phyloP scores from a whole-genome alignment of 2,329 filamentous ascomycete genomes.

The Ceratocystiopsis sp. region DNA sequence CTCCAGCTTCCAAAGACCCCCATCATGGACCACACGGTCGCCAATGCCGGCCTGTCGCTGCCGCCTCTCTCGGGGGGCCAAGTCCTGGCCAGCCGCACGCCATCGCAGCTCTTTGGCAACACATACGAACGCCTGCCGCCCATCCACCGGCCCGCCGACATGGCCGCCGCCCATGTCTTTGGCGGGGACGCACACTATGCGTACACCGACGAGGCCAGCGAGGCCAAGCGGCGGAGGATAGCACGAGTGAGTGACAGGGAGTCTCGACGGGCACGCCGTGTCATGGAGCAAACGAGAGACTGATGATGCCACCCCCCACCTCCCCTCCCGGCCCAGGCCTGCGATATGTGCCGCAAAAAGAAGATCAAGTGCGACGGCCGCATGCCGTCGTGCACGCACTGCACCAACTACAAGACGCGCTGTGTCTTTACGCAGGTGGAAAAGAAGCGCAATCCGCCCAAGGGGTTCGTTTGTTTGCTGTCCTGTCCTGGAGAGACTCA shows the following conservation, averaged over 20 bases:
- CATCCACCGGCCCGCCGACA: slow-evolving; percentile 37
- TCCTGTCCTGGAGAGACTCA: background rate
- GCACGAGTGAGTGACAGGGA: slow-evolving; percentile 47
- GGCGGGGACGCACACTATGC: slow-evolving; percentile 29
- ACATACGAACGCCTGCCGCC: slow-evolving; percentile 41
- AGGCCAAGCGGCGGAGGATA: slow-evolving; percentile 78
- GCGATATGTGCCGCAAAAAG: slow-evolving; percentile 92
- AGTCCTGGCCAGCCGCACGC: slow-evolving; percentile 31
- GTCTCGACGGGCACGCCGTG: slow-evolving; percentile 1
- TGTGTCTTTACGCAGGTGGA: slow-evolving; percentile 96
- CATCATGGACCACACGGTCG: slow-evolving; percentile 34
- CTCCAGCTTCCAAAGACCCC: background rate
- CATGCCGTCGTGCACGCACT: slow-evolving; percentile 86
- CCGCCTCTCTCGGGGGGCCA: slow-evolving; percentile 24
- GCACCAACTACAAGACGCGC: slow-evolving; percentile 94
- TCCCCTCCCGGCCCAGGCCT: slow-evolving; percentile 45
- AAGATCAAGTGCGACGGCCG: slow-evolving; percentile 98
- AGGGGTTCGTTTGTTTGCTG: slow-evolving; percentile 48
- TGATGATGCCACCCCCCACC: too few species aligned
- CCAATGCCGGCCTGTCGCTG: slow-evolving; percentile 33
- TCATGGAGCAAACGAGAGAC: background rate
- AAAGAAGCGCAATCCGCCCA: slow-evolving; percentile 94
- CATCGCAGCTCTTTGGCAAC: slow-evolving; percentile 51
- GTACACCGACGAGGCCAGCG: slow-evolving; percentile 49
- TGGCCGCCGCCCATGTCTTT: slow-evolving; percentile 39